phyloP scores from a whole-genome alignment of 306 rosid genomes.

The Rubus parviflorus region DNA sequence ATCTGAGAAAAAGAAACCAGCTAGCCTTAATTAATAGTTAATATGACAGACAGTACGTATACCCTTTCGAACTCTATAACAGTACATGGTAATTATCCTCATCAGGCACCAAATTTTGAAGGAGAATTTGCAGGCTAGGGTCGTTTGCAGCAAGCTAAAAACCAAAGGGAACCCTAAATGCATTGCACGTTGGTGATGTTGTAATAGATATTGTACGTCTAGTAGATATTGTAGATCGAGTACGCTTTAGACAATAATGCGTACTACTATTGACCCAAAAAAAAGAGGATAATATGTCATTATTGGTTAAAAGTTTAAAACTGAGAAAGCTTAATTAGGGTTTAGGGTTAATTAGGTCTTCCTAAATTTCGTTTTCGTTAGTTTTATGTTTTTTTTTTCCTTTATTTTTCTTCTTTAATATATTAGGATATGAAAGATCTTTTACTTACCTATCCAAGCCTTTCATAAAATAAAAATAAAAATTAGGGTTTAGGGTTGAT shows the following conservation, averaged over 20 bases:
- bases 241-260: not conserved
- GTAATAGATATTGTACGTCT: not conserved
- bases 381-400: too few relatives aligned
- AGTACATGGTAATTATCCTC: not conserved
- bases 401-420: too few relatives aligned
- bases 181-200: not conserved
- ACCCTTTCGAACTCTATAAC: not conserved
- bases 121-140: not conserved
- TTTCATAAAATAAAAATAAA: too few relatives aligned
- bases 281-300: not conserved
- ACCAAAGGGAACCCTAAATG: not conserved
- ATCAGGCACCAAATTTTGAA: not conserved
- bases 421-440: too few relatives aligned
- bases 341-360: too few relatives aligned
- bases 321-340: not conserved
- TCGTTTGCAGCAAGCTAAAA: not conserved
- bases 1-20: not conserved
- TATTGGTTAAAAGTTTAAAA: not conserved
- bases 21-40: not conserved
- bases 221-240: not conserved
- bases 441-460: too few relatives aligned
- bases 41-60: not conserved
- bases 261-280: not conserved
- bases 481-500: too few relatives aligned
- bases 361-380: too few relatives aligned